These are phyloP conservation scores for Teratosphaeria nubilosa DNA, from an alignment of 2,329 filamentous ascomycete species.

Conservation along the genomic window DNA sequence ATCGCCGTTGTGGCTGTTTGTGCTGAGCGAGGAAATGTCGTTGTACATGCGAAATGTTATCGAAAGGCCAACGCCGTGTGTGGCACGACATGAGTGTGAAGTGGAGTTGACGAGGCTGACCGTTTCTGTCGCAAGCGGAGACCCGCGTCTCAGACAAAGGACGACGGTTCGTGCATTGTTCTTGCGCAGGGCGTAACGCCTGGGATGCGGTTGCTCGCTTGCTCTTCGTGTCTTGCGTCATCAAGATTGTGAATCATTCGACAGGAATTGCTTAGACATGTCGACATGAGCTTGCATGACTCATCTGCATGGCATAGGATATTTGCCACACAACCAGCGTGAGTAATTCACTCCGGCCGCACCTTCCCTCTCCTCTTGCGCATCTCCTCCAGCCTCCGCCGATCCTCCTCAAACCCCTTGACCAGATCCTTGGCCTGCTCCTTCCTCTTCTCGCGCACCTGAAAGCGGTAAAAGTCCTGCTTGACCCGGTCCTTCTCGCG, in stretches of 20 bases:
- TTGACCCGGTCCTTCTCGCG: conserved; percentile 51
- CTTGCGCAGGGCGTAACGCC: too few relatives aligned
- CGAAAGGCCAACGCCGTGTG: not conserved
- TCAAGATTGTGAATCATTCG: not conserved
- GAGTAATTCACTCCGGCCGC: conserved; percentile 28
- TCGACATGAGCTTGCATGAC: not conserved
- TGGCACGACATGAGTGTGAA: not conserved
- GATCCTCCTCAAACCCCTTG: conserved; percentile 66
- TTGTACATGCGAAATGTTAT: not conserved
- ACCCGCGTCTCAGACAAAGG: not conserved
- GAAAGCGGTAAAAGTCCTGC: conserved; percentile 75
- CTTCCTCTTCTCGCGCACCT: conserved; percentile 70
- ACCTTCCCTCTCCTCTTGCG: conserved; percentile 56
- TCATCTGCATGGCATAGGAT: not conserved
- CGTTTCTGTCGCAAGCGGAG: not conserved
- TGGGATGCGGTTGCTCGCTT: not conserved
- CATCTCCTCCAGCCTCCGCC: conserved; percentile 60
- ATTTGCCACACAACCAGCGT: too few relatives aligned
- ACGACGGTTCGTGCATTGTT: not conserved
- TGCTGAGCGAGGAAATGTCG: not conserved
- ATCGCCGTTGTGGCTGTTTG: not conserved
- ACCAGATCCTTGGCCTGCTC: conserved; percentile 59
- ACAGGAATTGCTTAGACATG: too few relatives aligned
- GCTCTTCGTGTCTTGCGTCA: not conserved
- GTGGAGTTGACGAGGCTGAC: not conserved